Conservation (phyloP, 1,139 yeast species). For the Meyerozyma sp. region DNA sequence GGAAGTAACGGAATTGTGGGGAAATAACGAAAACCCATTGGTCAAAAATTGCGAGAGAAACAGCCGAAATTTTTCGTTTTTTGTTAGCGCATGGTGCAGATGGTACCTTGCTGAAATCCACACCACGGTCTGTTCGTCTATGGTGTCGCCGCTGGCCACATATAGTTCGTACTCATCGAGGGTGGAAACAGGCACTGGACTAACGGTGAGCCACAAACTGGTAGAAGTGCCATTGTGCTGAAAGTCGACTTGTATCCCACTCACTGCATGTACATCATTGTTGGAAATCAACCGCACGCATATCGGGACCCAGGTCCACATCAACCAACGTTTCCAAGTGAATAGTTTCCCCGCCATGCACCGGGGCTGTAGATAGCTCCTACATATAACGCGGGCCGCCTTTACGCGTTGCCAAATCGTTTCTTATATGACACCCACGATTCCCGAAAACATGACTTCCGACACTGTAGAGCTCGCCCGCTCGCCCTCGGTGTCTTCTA, state of each 20-base stretch:
- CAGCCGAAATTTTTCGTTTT: not conserved
- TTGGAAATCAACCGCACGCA: not conserved
- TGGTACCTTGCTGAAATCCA: conserved; percentile 1
- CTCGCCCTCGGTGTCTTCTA: conserved; percentile 18
- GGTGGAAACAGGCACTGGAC: not conserved
- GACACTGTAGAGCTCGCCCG: conserved; percentile 3
- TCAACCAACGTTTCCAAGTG: not conserved
- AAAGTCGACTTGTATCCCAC: not conserved
- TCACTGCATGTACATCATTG: not conserved
- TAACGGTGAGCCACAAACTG: not conserved
- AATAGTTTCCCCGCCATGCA: not conserved
- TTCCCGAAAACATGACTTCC: not conserved
- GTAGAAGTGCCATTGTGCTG: not conserved
- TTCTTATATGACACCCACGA: not conserved
- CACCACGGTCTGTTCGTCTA: not conserved
- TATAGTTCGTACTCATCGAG: not conserved
- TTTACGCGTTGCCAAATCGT: not conserved
- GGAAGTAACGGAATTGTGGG: not conserved
- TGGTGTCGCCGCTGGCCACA: not conserved
- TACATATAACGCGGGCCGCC: not conserved
- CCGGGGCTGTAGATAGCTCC: not conserved
- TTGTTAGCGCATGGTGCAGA: not conserved
- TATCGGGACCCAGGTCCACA: not conserved
- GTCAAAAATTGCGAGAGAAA: not conserved
- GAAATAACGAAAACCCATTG: not conserved